Base-by-base conservation (phyloP, 257 asterid genomes). In the Orobanche coerulescens region DNA sequence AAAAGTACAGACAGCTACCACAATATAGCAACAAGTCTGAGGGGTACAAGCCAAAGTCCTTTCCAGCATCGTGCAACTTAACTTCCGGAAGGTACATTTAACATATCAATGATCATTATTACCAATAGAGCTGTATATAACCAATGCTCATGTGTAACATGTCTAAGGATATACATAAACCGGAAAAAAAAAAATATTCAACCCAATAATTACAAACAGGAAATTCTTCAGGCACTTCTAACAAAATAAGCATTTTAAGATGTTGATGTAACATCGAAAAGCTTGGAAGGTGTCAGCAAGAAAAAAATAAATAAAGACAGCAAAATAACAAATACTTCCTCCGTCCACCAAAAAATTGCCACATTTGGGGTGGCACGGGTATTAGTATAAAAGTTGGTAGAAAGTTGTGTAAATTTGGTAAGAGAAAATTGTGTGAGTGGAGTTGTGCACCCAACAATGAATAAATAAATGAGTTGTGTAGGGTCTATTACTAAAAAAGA, bases 81-180 rank as follows among this genome's bases (percentile, higher is more conserved):
- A 9, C 46, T 31, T n/a, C 48, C 23, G 16, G 49, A 58, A 22
- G 16, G 19, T 42, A 54, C 57, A 59, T 25, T 23, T 54, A 48
- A 66, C 57, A 54, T 26, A 50, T 48, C 13, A 49, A 34, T 37
- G 57, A 68, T 30, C 58, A 63, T 51, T 14, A 57, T 24, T 33
- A 37, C 54, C 48, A 58, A 18, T 54, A 58, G 26, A 44, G 22
- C 39, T n/a, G 13, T 40, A 47, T 20, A 36, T 55, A 53, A 60
- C 56, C 15, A 52, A 59, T n/a, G 42, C 24, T n/a, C 23, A 63
- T n/a, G 65, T 26, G 26, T 46, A 47, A 37, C 10, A 43, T 68
- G 55, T 20, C 61, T 13, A 48, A 15, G 33, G 28, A 26, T 39
- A 12, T 26, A 43, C 11, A 36, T 11, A 34, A 53, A 62, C 31